These are phyloP conservation scores for Agaricus blazei DNA, from an alignment of 768 basidiomycete genomes.

Conservation along the genomic window DNA sequence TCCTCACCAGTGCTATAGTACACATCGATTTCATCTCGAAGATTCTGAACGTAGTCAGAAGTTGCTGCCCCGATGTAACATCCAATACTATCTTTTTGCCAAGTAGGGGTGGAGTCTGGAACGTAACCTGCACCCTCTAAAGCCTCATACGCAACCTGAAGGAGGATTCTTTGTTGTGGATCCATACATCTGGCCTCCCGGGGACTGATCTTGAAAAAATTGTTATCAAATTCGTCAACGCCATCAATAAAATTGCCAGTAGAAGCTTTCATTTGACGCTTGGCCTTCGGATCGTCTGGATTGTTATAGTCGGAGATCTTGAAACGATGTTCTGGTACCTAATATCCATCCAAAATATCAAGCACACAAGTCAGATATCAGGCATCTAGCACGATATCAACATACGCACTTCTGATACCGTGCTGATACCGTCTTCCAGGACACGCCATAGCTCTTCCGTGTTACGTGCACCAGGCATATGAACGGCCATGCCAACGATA, in stretches of 20 bases:
- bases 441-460: constrained; percentile 52
- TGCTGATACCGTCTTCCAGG: constrained; percentile 52
- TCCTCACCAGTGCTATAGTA: constrained; percentile 63
- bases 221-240: constrained; percentile 60
- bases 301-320: constrained; percentile 36
- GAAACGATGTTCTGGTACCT: constrained; percentile 67
- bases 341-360: not conserved
- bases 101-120: constrained; percentile 51
- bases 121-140: constrained; percentile 70
- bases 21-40: constrained; percentile 58
- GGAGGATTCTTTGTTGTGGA: constrained; percentile 67
- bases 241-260: constrained; percentile 63
- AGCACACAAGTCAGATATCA: not conserved
- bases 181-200: constrained; percentile 76
- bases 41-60: constrained; percentile 64
- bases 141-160: constrained; percentile 65
- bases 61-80: constrained; percentile 71
- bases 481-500: constrained; percentile 68
- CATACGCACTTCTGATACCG: constrained; percentile 44
- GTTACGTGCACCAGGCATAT: constrained; percentile 49
- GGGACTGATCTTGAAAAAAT: constrained; percentile 68
- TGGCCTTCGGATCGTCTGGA: constrained; percentile 27
- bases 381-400: not conserved
- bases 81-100: constrained; percentile 50
- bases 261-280: constrained; percentile 37